Evolutionary conservation across 169 alveolate genomes (phyloP), one percentile per base, ranked within the genome.

Genomic region (Plasmodium inui): DNA sequence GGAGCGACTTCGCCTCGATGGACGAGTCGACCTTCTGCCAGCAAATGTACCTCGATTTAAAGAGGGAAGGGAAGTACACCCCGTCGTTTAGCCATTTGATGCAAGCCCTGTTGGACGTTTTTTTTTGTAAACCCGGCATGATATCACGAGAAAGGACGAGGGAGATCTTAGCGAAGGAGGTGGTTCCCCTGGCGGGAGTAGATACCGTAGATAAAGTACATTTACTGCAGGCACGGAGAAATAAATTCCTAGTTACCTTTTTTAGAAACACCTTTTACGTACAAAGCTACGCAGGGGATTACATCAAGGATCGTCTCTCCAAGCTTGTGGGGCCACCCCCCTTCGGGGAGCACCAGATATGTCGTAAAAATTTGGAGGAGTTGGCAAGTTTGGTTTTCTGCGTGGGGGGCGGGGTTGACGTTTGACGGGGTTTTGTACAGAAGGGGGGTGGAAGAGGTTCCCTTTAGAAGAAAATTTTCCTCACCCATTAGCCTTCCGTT

Each of bases 51-150:
- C 6, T 9, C 37, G 81, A 88, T 39, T 37, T 88, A 26, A 78
- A 88, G n/a, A 55, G 41, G 39, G 85, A 88, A 30, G 83, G 44
- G 0, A 88, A 88, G 46, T 76, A 88, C 53, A 37, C 82, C 34
- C 14, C 53, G 17, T 26, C 82, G 17, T 88, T 88, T 88, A 61
- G 72, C 50, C 44, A 78, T 57, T 72, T 88, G 71, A 88, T 88
- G 44, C 70, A 19, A 9, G 30, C 89, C 28, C 50, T 88, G 5
- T 12, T 88, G 39, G 57, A 76, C 26, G 70, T 26, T 78, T 88
- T 78, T 78, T 76, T 78, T 84, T 41, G 32, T 73, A 30, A 84
- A 67, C n/a, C 76, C 17, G 76, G 17, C 9, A 22, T 67, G 37
- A 10, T 50, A 50, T 14, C 17, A 19, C 14, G 28, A 30, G 34